Evolutionary conservation across 202 grass and related monocot genomes (phyloP), one percentile per base, ranked within the genome.

Genomic region (Musa balbisiana): DNA sequence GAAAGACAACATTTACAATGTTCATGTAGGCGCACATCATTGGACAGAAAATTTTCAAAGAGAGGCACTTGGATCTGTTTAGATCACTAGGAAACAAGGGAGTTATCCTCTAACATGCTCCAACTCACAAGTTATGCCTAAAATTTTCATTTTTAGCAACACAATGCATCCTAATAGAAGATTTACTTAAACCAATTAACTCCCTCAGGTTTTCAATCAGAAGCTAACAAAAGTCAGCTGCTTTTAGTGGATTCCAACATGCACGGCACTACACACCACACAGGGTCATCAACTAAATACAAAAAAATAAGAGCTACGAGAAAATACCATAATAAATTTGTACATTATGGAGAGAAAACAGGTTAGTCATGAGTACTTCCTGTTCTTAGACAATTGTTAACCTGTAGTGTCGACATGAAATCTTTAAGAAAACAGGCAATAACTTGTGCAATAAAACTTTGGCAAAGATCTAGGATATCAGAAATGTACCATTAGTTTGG

Each of bases 401-500:
- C 11, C 24, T 66, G 49, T 50, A 20, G 67, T 50, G 17, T 70
- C 10, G 26, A 20, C 49, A 71, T 52, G 43, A 52, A 52, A 9
- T 8, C 22, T 21, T 20, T 62, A 8, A 12, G 52, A 22, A 43
- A 53, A 0, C 24, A 51, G 60, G 76, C 1, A 9, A 67, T 64
- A 43, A n/a, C 50, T 49, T 62, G 69, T 25, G 21, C 49, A 69
- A 54, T 51, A 72, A 50, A 17, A 1, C 3, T 51, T 76, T 55
- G 62, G 50, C 10, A 62, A 27, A 71, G 53, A 53, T 23, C 52
- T 17, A 43, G 5, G 51, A 21, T 55, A 9, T 15, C 26, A 9
- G 20, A 67, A 67, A 27, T 52, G 11, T 93, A 98, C 88, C 94
- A 93, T 98, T 81, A 98, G 59, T 85, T 91, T 98, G 53, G 88